A percentile compares a stretch with the other conserved stretches of the same genome.
phyloP scores from a whole-genome alignment of 768 basidiomycete genomes.

The Trichaptum fuscoviolaceum region DNA sequence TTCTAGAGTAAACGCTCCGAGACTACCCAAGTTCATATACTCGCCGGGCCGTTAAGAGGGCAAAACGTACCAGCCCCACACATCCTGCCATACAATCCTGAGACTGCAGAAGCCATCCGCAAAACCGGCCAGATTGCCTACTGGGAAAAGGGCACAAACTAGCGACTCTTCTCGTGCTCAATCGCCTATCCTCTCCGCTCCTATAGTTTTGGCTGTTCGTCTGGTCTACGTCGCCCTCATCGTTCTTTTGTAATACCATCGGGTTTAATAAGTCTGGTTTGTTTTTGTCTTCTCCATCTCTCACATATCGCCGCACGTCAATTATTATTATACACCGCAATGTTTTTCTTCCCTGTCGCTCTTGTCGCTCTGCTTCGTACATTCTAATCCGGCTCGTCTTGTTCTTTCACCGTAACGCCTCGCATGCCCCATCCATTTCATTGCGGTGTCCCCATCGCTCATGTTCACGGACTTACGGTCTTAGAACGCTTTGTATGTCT shows the following conservation, averaged over 20 bases:
- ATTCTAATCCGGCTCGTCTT: neutral
- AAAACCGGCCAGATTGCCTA: neutral
- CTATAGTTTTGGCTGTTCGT: neutral
- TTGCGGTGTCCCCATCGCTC: neutral
- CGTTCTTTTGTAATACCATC: neutral
- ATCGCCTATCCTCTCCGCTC: neutral
- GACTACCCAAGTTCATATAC: neutral
- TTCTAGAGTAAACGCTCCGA: slow-evolving; percentile 3
- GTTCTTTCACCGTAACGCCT: neutral
- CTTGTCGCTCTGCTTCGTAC: neutral
- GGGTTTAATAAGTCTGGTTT: neutral
- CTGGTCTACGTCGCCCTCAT: neutral
- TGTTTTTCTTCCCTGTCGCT: neutral
- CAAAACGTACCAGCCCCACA: neutral
- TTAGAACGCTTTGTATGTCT: neutral
- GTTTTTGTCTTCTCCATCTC: neutral
- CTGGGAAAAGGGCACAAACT: slow-evolving; percentile 6
- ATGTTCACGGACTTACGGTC: neutral
- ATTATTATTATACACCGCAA: slow-evolving; percentile 1
- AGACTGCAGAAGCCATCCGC: slow-evolving; percentile 4
- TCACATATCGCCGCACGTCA: neutral
- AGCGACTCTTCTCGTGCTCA: neutral
- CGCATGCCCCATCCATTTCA: neutral
- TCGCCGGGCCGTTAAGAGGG: neutral
- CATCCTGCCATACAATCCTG: slow-evolving; percentile 4